A percentile compares a stretch with the other conserved stretches of the same genome.
Evolutionary conservation across 371 early-diverging fungal genomes (phyloP).

Genomic region (Circinella minor): DNA sequence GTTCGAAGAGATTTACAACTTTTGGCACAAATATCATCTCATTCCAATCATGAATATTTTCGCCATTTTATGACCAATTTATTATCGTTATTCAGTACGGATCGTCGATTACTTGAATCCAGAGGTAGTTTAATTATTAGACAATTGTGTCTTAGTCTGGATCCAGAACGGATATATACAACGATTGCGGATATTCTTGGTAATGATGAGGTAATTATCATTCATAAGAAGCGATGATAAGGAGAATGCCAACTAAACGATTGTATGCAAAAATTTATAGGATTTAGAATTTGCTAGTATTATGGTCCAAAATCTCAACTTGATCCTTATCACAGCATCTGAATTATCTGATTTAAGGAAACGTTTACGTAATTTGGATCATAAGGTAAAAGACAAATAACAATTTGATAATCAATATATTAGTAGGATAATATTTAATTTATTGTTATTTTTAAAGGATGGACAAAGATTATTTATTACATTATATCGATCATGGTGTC

Average conservation of each 20-base stretch:
- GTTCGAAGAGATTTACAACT: conserved; percentile 86
- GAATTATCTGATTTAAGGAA: conserved; percentile 81
- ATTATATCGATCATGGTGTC: conserved; percentile 90
- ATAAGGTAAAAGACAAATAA: conserved; percentile 38
- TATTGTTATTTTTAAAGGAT: conserved; percentile 33
- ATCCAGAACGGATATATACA: conserved; percentile 87
- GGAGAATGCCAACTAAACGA: no score
- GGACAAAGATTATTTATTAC: conserved; percentile 76
- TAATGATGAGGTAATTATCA: conserved; percentile 57
- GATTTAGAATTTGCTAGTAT: conserved; percentile 87
- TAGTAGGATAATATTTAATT: no score
- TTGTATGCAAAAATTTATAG: conserved; percentile 7
- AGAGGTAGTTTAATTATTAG: conserved; percentile 88
- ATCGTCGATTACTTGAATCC: conserved; percentile 81
- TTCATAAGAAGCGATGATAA: neutral
- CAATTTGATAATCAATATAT: neutral
- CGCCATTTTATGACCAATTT: conserved; percentile 79
- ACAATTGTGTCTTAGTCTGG: conserved; percentile 82
- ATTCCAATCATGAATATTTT: conserved; percentile 81
- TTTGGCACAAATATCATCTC: conserved; percentile 85
- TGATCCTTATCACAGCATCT: conserved; percentile 89
- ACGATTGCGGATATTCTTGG: conserved; percentile 83
- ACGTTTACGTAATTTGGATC: conserved; percentile 72
- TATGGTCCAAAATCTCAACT: conserved; percentile 93
- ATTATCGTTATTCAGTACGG: conserved; percentile 80